Percentiles rank a stretch among this genome's conserved stretches.
Evolutionary conservation across 2,329 filamentous ascomycete species (phyloP).

Genomic region (Hypoxylon sp.): DNA sequence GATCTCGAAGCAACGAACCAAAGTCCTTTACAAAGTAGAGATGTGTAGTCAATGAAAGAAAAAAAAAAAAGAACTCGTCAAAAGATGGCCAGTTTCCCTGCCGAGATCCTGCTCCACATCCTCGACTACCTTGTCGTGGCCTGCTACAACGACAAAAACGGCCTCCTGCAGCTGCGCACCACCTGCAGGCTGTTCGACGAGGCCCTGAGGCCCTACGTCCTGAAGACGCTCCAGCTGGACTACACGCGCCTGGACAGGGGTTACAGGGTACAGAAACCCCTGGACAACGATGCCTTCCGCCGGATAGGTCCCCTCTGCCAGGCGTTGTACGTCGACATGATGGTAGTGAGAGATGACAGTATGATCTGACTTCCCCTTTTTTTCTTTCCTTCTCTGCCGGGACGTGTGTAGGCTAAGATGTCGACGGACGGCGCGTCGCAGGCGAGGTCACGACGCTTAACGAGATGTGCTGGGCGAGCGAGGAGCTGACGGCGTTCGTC

Average conservation of each 20-base stretch:
- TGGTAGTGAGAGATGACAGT: conserved; percentile 62
- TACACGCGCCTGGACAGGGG: conserved; percentile 55
- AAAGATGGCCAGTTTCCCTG: conserved; percentile 57
- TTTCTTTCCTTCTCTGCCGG: no score
- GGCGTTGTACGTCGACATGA: conserved; percentile 60
- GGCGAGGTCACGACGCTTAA: conserved; percentile 59
- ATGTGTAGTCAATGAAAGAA: no score
- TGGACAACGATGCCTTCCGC: conserved; percentile 52
- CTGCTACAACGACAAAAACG: conserved; percentile 53
- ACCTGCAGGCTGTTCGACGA: conserved; percentile 60
- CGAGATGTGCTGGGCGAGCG: conserved; percentile 55
- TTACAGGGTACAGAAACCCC: conserved; percentile 45
- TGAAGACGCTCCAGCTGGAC: conserved; percentile 59
- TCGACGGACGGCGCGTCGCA: conserved; percentile 35
- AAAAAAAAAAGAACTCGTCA: no score
- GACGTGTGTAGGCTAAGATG: conserved; percentile 6
- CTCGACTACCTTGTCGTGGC: conserved; percentile 53
- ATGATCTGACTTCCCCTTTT: no score
- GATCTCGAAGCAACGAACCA: not conserved
- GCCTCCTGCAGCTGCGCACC: conserved; percentile 54
- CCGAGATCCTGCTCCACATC: conserved; percentile 57
- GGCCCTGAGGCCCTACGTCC: conserved; percentile 54
- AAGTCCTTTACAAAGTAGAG: not conserved
- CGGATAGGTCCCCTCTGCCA: conserved; percentile 58
- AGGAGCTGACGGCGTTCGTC: conserved; percentile 56